Conservation (phyloP, 345 rosid genomes). For the Gossypium turneri region DNA sequence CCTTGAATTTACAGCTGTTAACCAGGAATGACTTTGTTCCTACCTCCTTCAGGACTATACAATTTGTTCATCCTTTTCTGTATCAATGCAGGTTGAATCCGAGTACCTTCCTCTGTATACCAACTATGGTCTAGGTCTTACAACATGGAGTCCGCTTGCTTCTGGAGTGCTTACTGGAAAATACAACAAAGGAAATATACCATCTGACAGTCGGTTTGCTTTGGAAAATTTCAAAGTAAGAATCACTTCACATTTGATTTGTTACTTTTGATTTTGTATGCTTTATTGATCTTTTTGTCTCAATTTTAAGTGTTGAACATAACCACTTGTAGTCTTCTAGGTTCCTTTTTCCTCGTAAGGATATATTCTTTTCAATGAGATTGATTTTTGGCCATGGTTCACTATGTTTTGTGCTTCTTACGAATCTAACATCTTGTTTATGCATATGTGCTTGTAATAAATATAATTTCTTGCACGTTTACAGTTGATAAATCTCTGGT, state of each 20-base stretch:
- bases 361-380: background rate
- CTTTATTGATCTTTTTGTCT: background rate
- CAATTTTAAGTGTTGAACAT: background rate
- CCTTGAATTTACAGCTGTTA: background rate
- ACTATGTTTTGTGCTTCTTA: background rate
- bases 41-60: background rate
- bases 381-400: background rate
- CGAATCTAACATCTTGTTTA: background rate
- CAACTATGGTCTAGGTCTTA: conserved; percentile 87
- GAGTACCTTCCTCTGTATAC: conserved; percentile 81
- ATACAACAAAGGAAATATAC: conserved; percentile 79
- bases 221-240: conserved; percentile 88
- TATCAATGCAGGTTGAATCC: conserved; percentile 68
- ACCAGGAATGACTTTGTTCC: background rate
- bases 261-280: background rate
- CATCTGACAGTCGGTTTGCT: conserved; percentile 88
- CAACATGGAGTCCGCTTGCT: conserved; percentile 99
- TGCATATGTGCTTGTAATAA: background rate
- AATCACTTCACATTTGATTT: conserved; percentile 3
- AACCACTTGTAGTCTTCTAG: background rate
- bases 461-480: background rate
- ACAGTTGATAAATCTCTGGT: too few relatives aligned
- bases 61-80: background rate
- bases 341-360: background rate
- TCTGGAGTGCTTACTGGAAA: conserved; percentile 98